Base-by-base conservation (phyloP, 768 basidiomycete genomes). In the Holtermanniella nyarrowii region DNA sequence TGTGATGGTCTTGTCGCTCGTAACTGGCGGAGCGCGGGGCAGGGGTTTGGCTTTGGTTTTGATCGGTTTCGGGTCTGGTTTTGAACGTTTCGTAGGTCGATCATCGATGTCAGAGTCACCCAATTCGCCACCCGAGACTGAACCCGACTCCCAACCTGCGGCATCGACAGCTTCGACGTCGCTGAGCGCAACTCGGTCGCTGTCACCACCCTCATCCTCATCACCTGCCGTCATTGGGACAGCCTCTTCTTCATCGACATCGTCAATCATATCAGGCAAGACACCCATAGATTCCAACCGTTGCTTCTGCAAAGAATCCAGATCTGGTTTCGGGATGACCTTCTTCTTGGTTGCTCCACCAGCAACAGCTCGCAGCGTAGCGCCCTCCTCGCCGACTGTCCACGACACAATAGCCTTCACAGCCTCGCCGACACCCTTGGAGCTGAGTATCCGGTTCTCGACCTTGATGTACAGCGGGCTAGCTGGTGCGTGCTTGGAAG, bases 381-480 rank as follows among this genome's bases (percentile, higher is more conserved):
- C 65, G 0, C 61, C 60, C 26, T 66, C 56, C 45, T 70, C 65
- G 14, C 63, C 66, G 2, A 65, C 48, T 13, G 88, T 66, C 45
- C 76, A 74, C 10, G 75, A 75, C 1, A 89, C 63, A 13, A 79
- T 77, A 21, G 69, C 65, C 5, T 73, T 72, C 1, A 87, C 74
- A 56, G 79, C 80, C 2, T 75, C 72, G 1, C 86, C 81, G 11
- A 89, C 73, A n/a, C 76, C 68, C 65, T 85, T 88, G 3, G 84
- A 84, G 62, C 86, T 89, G 40, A 85, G 74, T 7, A 93, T 72
- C 31, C 84, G 79, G 54, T 77, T 81, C 59, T 84, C 82, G 0
- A 84, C 78, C 71, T 84, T 86, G 2, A 76, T 77, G 23, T n/a
- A 43, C 16, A 20, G 7, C 42, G 22, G 42, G 7, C 7, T 5